Percentiles rank a stretch among this genome's conserved stretches.
phyloP scores from a whole-genome alignment of 2,329 filamentous ascomycete species.

The Akanthomyces lecanii region DNA sequence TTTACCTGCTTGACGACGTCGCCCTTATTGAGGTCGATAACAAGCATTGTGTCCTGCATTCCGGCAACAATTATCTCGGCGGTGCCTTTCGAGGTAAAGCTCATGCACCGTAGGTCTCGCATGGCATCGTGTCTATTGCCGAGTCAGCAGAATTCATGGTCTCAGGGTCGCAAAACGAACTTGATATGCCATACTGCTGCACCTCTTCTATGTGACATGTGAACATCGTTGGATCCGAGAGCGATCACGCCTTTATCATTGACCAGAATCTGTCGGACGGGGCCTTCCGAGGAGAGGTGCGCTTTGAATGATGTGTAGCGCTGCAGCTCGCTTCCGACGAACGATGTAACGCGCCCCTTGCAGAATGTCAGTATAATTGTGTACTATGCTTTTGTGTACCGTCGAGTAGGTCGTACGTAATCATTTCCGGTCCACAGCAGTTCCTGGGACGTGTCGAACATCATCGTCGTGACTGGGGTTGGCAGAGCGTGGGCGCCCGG shows the following conservation, averaged over 20 bases:
- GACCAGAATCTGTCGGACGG: conserved; percentile 83
- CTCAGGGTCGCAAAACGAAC: conserved; percentile 39
- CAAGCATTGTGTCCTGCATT: conserved; percentile 80
- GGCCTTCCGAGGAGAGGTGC: conserved; percentile 67
- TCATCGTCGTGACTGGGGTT: conserved; percentile 71
- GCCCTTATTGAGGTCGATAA: conserved; percentile 65
- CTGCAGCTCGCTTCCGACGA: conserved; percentile 79
- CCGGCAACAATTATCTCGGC: conserved; percentile 84
- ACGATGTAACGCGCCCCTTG: conserved; percentile 83
- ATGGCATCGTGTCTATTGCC: conserved; percentile 63
- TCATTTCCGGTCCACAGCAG: conserved; percentile 91
- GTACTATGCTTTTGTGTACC: background rate
- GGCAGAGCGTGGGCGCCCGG: conserved; percentile 66
- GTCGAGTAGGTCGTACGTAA: conserved; percentile 55
- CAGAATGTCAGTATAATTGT: conserved; percentile 23
- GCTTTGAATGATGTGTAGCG: conserved; percentile 87
- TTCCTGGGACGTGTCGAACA: conserved; percentile 86
- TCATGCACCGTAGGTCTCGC: conserved; percentile 89
- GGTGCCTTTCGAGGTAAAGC: conserved; percentile 82
- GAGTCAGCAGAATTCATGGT: conserved; percentile 20
- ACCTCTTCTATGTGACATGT: conserved; percentile 82
- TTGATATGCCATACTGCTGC: conserved; percentile 83
- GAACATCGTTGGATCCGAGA: conserved; percentile 77
- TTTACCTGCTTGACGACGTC: conserved; percentile 63
- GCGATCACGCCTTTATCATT: conserved; percentile 87